A percentile compares a stretch with the other conserved stretches of the same genome.
Conservation (phyloP, 129 eudicot species). For the Dittrichia graveolens region DNA sequence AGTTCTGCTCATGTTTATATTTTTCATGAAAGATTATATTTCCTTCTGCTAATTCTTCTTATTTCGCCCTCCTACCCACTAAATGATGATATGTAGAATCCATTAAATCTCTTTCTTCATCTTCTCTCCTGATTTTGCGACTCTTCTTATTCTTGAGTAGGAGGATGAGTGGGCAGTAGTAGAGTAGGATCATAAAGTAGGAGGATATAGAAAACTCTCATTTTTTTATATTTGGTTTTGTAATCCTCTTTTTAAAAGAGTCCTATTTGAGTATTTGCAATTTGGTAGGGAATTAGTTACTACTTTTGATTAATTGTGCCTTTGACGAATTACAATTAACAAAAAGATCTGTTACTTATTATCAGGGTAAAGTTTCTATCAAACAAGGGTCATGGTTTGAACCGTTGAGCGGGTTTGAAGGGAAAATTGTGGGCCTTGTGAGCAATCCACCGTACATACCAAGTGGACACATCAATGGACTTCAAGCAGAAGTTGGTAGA, state of each 20-base stretch:
- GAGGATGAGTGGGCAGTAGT: no score
- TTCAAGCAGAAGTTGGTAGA: conserved; percentile 86
- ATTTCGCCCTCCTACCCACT: no score
- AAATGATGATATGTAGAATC: no score
- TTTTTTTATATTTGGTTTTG: not conserved
- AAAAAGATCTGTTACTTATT: conserved; percentile 2
- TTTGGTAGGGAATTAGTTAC: not conserved
- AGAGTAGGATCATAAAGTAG: no score
- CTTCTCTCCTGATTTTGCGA: no score
- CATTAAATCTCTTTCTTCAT: no score
- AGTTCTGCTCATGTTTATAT: no score
- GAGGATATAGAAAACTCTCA: no score
- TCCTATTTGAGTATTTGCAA: not conserved
- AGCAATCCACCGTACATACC: conserved; percentile 99
- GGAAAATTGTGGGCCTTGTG: conserved; percentile 70
- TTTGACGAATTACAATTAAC: conserved; percentile 1
- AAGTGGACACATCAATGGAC: conserved; percentile 57
- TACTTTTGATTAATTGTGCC: not conserved
- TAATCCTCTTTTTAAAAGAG: not conserved
- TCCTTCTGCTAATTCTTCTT: no score
- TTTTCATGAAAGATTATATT: no score
- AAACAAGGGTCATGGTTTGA: conserved; percentile 93
- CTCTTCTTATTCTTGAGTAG: no score
- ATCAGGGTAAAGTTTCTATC: conserved; percentile 59
- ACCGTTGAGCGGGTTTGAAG: conserved; percentile 64